These are phyloP conservation scores for Dendrocalamus latiflorus DNA, from an alignment of 202 grass and related monocot species.

Conservation along the genomic window DNA sequence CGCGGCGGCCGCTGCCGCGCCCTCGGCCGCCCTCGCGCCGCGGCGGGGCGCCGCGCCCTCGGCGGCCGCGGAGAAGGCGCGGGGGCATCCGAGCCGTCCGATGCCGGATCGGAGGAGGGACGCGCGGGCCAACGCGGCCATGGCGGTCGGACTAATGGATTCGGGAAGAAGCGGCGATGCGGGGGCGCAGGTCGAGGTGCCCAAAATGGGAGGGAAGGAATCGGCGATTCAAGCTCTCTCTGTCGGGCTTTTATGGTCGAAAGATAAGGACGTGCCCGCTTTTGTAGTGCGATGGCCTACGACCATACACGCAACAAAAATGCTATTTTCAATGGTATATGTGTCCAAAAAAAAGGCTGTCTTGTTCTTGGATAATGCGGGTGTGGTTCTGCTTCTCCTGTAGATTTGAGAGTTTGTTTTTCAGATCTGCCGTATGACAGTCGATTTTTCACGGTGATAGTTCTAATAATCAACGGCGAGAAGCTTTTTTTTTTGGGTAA, in stretches of 20 bases:
- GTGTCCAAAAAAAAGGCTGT: neutral
- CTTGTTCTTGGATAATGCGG: neutral
- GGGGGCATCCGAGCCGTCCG: conserved; percentile 26
- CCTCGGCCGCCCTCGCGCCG: conserved; percentile 1
- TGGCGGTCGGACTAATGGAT: conserved; percentile 21
- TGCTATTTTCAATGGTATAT: neutral
- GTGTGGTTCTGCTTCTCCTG: neutral
- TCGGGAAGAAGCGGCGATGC: conserved; percentile 43
- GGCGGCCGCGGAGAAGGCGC: conserved; percentile 5
- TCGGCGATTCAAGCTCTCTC: conserved; percentile 11
- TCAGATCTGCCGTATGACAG: too few relatives aligned
- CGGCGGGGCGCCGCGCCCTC: neutral
- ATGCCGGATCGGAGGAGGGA: conserved; percentile 38
- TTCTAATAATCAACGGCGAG: too few relatives aligned
- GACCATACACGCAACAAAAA: neutral
- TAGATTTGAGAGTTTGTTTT: neutral
- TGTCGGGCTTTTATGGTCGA: conserved; percentile 18
- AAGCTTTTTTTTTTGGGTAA: too few relatives aligned
- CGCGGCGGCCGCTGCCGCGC: conserved; percentile 12
- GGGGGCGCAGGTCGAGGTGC: conserved; percentile 16
- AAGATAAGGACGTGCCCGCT: neutral
- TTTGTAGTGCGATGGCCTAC: conserved; percentile 15
- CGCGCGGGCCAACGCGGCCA: conserved; percentile 33
- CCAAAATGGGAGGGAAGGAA: conserved; percentile 27
- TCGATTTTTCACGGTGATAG: too few relatives aligned